Base-by-base conservation (phyloP, 2,329 filamentous ascomycete species). In the Exserohilum rostratum region DNA sequence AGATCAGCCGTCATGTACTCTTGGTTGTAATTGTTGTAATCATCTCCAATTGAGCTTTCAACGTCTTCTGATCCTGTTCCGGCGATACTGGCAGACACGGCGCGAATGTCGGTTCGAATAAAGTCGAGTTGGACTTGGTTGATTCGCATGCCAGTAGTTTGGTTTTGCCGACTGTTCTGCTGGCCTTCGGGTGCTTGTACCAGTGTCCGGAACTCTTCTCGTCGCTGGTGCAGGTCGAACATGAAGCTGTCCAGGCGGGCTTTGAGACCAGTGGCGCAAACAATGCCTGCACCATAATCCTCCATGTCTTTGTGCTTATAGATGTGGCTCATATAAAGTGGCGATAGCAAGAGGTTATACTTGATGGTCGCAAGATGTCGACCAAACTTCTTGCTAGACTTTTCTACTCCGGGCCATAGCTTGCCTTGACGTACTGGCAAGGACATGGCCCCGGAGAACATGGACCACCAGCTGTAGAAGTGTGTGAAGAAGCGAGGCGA, bases 231-330 rank as follows among this genome's bases (percentile, higher is more conserved):
- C 38, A 99, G 81, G 76, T 99, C 95, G 38, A 99, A 85, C 87
- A 97, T 97, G 75, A 98, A 96, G 78, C 91, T 97, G 75, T 98
- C 93, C 46, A 99, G 86, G 47, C 93, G 89, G 64, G 96, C 90
- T 76, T 99, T 99, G 58, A 99, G 81, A n/a, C 96, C 95, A 3
- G 95, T 99, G 0, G 93, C 93, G 42, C 91, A 95, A 5, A 96
- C 90, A 0, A 88, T 83, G 60, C 87, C 82, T 58, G 93, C 88
- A 0, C 85, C 83, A 69, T 91, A 90, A 56, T 96, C 92, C 69
- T 97, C 93, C 0, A 87, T 87, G 69, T 99, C 95, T 73, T 97
- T 97, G 79, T 99, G 95, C 75, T 97, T 98, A 79, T 99, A 99
- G 29, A 99, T 92, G 67, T 99, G 95, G 65, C 93, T 96, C 60